A percentile compares a stretch with the other conserved stretches of the same genome.
phyloP scores from a whole-genome alignment of 2,329 filamentous ascomycete species.

The Beauveria brongniartii region DNA sequence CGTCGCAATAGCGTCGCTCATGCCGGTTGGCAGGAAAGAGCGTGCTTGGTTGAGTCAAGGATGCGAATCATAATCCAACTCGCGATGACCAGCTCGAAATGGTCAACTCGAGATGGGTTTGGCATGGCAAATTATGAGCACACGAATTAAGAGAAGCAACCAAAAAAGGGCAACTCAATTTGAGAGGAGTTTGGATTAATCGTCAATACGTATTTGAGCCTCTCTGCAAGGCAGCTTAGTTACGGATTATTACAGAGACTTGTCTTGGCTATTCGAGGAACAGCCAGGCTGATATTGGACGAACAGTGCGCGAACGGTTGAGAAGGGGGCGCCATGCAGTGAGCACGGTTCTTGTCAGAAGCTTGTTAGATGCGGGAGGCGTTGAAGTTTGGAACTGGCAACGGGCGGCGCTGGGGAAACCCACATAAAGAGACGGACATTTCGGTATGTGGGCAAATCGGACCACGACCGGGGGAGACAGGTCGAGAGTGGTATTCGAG shows the following conservation, averaged over 20 bases:
- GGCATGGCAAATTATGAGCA: too few relatives aligned
- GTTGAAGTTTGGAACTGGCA: conserved; percentile 3
- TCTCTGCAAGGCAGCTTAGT: too few relatives aligned
- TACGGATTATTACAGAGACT: not conserved
- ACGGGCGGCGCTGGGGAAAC: conserved; percentile 4
- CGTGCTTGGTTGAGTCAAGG: not conserved
- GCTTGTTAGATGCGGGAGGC: conserved; percentile 8
- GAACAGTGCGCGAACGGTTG: conserved; percentile 4
- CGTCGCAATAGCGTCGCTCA: not conserved
- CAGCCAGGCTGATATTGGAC: conserved; percentile 1
- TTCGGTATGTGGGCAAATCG: conserved; percentile 9
- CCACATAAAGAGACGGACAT: not conserved
- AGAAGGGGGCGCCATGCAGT: not conserved
- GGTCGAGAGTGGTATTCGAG: not conserved
- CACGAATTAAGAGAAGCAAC: too few relatives aligned
- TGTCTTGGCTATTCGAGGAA: not conserved
- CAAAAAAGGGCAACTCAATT: too few relatives aligned
- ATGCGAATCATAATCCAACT: not conserved
- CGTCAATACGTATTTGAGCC: too few relatives aligned
- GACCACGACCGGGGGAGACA: not conserved
- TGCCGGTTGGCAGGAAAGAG: not conserved
- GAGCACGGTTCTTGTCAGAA: conserved; percentile 7
- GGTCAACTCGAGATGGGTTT: too few relatives aligned
- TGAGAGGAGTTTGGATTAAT: too few relatives aligned
- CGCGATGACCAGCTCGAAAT: too few relatives aligned